Base-by-base conservation (phyloP, 1,284 basidiomycete genomes). In the Ceratobasidium sp. region DNA sequence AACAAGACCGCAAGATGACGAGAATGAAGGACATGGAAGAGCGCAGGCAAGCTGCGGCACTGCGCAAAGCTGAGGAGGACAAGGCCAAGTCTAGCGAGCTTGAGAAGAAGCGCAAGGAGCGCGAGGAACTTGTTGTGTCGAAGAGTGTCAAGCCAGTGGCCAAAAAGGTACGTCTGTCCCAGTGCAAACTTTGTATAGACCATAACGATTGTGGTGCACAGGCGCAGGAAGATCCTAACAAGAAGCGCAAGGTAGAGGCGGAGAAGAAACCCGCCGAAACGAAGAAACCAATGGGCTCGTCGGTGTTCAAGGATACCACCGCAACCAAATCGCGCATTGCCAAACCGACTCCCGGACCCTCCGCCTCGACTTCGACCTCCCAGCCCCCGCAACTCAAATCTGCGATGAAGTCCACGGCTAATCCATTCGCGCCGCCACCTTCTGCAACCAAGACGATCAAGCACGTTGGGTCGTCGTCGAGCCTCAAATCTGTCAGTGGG, bases 1-100 rank as follows among this genome's bases (percentile, higher is more conserved):
- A 92, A 77, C 85, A 85, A 44, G 92, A 93, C 75, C 92, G 91
- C 81, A 94, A 92, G 79, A 86, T 85, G 0, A 82, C 84, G 2
- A 83, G 90, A 28, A 81, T 90, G 74, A 92, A 89, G 77, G 91
- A 94, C 75, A 90, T 91, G 85, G 93, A 95, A 76, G 84, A 86
- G 64, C 84, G 92, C 56, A 87, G 92, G 28, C 88, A 90, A 74
- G 86, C 85, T 18, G 88, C 87, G 1, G 81, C 87, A 66, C 88
- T 91, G 78, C 85, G 87, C 78, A 95, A 94, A 79, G 88, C 85
- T 0, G 92, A 92, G 69, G 92, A 92, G 77, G 91, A 92, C 77
- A 91, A 87, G 77, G 81, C 83, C 1, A 86, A 85, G 49, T 81
- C 83, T 23, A 78, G 84, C 54, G 89, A 92, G 74, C 85, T 88